These are phyloP conservation scores for Fusarium sulawesiense DNA, from an alignment of 2,329 filamentous ascomycete genomes.

Conservation along the genomic window DNA sequence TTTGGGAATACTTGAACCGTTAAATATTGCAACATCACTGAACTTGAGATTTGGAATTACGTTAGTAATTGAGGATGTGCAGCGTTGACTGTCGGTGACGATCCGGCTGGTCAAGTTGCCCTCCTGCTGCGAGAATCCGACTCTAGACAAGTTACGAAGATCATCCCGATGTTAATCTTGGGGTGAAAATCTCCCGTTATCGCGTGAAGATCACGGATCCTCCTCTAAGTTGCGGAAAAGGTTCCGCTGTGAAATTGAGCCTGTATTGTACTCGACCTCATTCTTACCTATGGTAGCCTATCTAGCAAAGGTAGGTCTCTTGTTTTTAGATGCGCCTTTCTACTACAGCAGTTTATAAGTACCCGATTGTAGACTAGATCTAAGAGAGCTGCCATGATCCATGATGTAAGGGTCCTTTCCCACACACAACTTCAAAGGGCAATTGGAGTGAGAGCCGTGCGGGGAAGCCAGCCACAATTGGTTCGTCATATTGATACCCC, in stretches of 20 bases:
- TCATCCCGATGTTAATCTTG: slow-evolving; percentile 14
- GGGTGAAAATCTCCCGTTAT: slow-evolving; percentile 30
- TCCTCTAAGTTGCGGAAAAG: background rate
- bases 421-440: background rate
- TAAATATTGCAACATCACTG: background rate
- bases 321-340: background rate
- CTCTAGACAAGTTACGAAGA: slow-evolving; percentile 10
- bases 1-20: background rate
- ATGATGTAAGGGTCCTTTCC: background rate
- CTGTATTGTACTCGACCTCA: background rate
- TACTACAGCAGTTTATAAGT: background rate
- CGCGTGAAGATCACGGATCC: background rate
- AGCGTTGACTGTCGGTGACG: slow-evolving; percentile 17
- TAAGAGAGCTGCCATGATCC: background rate
- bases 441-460: slow-evolving; percentile 36
- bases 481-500: slow-evolving; percentile 1
- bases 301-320: background rate
- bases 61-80: background rate
- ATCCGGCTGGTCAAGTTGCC: slow-evolving; percentile 11
- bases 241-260: background rate
- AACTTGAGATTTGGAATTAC: background rate
- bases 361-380: background rate
- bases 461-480: slow-evolving; percentile 28
- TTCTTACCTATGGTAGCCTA: background rate
- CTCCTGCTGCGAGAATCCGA: background rate